phyloP scores from a whole-genome alignment of 2,329 filamentous ascomycete species.

The Pseudogymnoascus sp. region DNA sequence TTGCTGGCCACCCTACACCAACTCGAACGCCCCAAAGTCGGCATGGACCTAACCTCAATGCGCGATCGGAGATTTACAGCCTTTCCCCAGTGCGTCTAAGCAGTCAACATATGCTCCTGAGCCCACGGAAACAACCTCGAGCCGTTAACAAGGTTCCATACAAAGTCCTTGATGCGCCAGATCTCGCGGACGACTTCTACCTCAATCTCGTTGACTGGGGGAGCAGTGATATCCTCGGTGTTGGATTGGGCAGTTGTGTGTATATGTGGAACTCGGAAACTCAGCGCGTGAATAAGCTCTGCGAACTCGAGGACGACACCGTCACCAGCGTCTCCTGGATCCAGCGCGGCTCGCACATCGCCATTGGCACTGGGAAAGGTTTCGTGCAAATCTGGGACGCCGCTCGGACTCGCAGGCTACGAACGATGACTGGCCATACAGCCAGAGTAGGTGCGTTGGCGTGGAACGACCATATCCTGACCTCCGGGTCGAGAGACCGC shows the following conservation, averaged over 20 bases:
- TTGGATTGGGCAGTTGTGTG: conserved; percentile 85
- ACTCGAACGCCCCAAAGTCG: conserved; percentile 83
- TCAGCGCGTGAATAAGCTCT: conserved; percentile 87
- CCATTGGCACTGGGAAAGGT: conserved; percentile 90
- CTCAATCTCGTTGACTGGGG: conserved; percentile 97
- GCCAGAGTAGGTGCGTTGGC: conserved; percentile 87
- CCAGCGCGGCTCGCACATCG: conserved; percentile 90
- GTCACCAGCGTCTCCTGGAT: conserved; percentile 99
- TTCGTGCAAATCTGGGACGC: conserved; percentile 98
- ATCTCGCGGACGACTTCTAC: conserved; percentile 95
- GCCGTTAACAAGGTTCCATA: conserved; percentile 95
- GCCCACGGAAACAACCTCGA: conserved; percentile 78
- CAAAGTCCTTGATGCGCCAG: conserved; percentile 93
- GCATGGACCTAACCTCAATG: conserved; percentile 81
- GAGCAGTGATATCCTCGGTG: conserved; percentile 85
- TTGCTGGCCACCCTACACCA: conserved; percentile 78
- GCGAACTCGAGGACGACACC: conserved; percentile 83
- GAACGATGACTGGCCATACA: conserved; percentile 96
- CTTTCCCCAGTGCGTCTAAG: conserved; percentile 87
- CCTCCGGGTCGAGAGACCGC: conserved; percentile 88
- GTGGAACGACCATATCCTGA: conserved; percentile 97
- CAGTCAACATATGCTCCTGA: conserved; percentile 88
- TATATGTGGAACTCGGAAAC: conserved; percentile 98
- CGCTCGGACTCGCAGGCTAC: conserved; percentile 71
- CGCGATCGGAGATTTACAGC: conserved; percentile 88